A percentile compares a stretch with the other conserved stretches of the same genome.
phyloP scores from a whole-genome alignment of 768 basidiomycete species.

The Infundibulicybe gibba region DNA sequence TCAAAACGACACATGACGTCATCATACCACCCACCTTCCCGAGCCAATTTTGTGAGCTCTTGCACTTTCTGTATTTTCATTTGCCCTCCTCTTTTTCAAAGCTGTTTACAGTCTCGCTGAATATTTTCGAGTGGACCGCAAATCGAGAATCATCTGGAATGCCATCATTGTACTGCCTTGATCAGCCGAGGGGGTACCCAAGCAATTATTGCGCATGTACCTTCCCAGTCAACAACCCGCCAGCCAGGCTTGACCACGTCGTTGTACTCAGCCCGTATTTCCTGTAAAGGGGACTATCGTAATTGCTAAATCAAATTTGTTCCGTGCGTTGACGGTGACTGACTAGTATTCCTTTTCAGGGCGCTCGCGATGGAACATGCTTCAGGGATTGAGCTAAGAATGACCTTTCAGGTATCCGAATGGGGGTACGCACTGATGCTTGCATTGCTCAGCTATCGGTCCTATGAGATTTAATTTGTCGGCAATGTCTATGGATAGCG shows the following conservation, averaged over 20 bases:
- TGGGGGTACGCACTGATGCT: conserved; percentile 50
- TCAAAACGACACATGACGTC: background rate
- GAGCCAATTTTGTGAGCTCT: conserved; percentile 64
- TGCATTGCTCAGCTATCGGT: conserved; percentile 77
- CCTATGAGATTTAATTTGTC: conserved; percentile 59
- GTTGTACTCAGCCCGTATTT: conserved; percentile 70
- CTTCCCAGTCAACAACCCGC: conserved; percentile 78
- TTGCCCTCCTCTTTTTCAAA: conserved; percentile 59
- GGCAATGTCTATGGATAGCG: conserved; percentile 50
- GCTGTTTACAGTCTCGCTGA: conserved; percentile 50
- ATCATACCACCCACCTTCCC: conserved; percentile 31
- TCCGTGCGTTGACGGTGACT: conserved; percentile 12
- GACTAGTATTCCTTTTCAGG: conserved; percentile 80
- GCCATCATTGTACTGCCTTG: conserved; percentile 64
- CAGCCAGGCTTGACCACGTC: conserved; percentile 71
- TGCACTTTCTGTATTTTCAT: conserved; percentile 67
- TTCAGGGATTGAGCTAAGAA: conserved; percentile 18
- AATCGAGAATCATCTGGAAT: conserved; percentile 74
- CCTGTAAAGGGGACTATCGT: conserved; percentile 51
- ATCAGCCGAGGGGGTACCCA: background rate
- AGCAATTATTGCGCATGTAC: conserved; percentile 19
- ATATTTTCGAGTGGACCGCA: conserved; percentile 40
- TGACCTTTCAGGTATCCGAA: background rate
- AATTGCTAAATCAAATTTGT: background rate
- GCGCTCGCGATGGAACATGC: conserved; percentile 74